Base-by-base conservation (phyloP, 768 basidiomycete species). In the Suillus clintonianus region DNA sequence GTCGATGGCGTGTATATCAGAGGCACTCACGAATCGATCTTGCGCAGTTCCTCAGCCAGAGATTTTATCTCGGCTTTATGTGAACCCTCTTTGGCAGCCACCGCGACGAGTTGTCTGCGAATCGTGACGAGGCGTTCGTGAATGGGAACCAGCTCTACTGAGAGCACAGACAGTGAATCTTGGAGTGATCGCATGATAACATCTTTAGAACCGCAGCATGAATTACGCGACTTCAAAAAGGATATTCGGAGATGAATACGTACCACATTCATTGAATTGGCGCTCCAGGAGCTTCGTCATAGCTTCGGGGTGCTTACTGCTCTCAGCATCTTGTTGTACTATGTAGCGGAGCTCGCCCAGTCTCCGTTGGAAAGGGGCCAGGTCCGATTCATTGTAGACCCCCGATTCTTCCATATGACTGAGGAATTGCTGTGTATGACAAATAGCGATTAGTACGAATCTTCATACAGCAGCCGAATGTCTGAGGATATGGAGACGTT, bases 341-440 rank as follows among this genome's bases (percentile, higher is more conserved):
- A 99, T 97, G 65, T 86, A 83, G 65, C 93, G 89, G 45, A 99
- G 83, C 66, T 95, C 91, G 30, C 82, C 80, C 58, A 99, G 78
- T 63, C 97, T 88, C 66, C 85, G 83, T 62, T 89, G 87, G 78
- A 98, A 99, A 2, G 97, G 95, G 34, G 84, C 83, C 36, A 99
- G 88, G 79, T 97, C 94, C 27, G 89, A 79, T 72, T 95, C 93
- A 68, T 94, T 98, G 78, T 98, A 99, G 51, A 94, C 89, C 7
- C 91, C 91, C 1, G 94, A 95, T 74, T 99, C 97, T 76, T 95
- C 92, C 90, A 98, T 92, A 73, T 96, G 94, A 73, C 90, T 89
- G 54, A 97, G 84, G 42, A 97, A 90, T 95, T 95, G 91, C 94
- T 97, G 80, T 63, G 69, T 24, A 41, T 57, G 24, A 27, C 17